Conservation (phyloP, 495 filamentous ascomycete genomes). For the Penicillium desertorum region DNA sequence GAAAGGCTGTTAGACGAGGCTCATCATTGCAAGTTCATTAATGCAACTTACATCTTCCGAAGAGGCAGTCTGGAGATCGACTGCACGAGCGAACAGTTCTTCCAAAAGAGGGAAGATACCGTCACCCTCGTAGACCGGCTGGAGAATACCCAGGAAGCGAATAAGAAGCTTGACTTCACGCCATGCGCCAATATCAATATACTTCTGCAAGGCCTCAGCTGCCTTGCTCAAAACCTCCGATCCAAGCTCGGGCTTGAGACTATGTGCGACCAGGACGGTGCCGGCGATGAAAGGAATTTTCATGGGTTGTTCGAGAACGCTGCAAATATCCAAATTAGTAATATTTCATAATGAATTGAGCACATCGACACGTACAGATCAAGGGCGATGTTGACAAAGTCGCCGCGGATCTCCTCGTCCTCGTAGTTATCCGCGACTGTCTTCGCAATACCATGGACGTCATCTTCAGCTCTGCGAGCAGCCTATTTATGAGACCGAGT, state of each 20-base stretch:
- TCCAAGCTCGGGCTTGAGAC: slow-evolving; percentile 67
- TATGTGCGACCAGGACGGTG: slow-evolving; percentile 72
- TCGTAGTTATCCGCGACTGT: slow-evolving; percentile 76
- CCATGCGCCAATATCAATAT: slow-evolving; percentile 73
- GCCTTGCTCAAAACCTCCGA: slow-evolving; percentile 64
- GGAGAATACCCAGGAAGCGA: slow-evolving; percentile 81
- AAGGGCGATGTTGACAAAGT: slow-evolving; percentile 68
- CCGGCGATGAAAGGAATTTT: slow-evolving; percentile 92
- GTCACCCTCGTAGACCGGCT: slow-evolving; percentile 74
- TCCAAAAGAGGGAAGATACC: slow-evolving; percentile 84
- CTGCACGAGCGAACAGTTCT: slow-evolving; percentile 79
- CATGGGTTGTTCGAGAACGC: slow-evolving; percentile 84
- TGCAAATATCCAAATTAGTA: slow-evolving; percentile 23
- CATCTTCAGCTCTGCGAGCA: slow-evolving; percentile 76
- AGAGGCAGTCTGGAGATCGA: slow-evolving; percentile 85
- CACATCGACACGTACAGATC: slow-evolving; percentile 59
- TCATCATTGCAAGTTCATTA: neutral
- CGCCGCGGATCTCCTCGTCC: slow-evolving; percentile 67
- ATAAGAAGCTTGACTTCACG: slow-evolving; percentile 86
- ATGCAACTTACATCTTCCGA: slow-evolving; percentile 74
- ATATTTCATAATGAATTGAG: neutral
- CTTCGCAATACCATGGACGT: slow-evolving; percentile 71
- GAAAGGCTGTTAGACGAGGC: slow-evolving; percentile 23
- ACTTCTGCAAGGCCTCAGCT: slow-evolving; percentile 55
- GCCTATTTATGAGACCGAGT: slow-evolving; percentile 43